Conservation (phyloP, 441 rosid genomes). For the Sinapis alba region DNA sequence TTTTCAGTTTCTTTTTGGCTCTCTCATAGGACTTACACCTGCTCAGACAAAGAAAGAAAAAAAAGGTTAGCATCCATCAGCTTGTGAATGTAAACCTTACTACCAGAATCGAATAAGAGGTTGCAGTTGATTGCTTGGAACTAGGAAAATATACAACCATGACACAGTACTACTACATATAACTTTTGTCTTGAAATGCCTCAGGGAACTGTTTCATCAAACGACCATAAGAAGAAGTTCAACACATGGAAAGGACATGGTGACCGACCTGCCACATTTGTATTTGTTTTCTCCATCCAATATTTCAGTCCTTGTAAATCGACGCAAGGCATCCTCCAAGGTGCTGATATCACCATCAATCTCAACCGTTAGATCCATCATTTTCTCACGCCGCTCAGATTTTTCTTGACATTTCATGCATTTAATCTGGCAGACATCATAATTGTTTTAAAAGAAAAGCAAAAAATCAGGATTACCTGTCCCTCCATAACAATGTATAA, state of each 20-base stretch:
- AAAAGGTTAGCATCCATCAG: constrained; percentile 20
- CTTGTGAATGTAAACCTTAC: not conserved
- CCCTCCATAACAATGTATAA: constrained; percentile 5
- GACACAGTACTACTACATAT: not conserved
- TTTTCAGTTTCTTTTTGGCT: constrained; percentile 88
- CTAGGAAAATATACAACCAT: constrained; percentile 24
- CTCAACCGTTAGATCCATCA: constrained; percentile 99
- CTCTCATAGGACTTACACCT: constrained; percentile 91
- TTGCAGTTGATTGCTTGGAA: not conserved
- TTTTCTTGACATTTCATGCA: constrained; percentile 88
- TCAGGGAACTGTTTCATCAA: not conserved
- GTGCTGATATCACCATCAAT: constrained; percentile 84
- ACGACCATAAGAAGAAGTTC: constrained; percentile 5
- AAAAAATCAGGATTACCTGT: constrained; percentile 25
- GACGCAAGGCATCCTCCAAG: constrained; percentile 88
- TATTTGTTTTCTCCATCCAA: constrained; percentile 98
- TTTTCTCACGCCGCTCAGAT: constrained; percentile 84
- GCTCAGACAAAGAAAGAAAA: constrained; percentile 26
- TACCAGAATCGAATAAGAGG: constrained; percentile 2
- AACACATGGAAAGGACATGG: constrained; percentile 7
- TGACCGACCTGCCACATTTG: constrained; percentile 77
- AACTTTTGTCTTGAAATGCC: not conserved
- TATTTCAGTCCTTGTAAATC: constrained; percentile 79
- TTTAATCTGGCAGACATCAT: constrained; percentile 59
- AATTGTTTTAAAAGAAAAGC: constrained; percentile 9